These are phyloP conservation scores for Stagonosporopsis rhizophila DNA, from an alignment of 2,329 filamentous ascomycete species.

Conservation along the genomic window DNA sequence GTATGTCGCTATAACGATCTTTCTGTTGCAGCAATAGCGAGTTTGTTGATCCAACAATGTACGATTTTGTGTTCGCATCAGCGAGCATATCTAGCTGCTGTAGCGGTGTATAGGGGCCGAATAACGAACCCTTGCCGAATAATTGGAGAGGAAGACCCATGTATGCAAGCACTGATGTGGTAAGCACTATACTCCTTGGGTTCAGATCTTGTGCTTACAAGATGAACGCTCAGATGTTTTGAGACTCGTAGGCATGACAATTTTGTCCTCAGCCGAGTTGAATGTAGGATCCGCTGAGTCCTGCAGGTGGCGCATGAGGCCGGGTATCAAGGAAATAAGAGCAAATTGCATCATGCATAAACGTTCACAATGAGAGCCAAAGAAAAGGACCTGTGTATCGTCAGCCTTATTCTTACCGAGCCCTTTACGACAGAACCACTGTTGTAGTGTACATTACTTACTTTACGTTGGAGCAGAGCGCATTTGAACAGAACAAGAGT, in stretches of 20 bases:
- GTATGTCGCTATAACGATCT: slow-evolving; percentile 93
- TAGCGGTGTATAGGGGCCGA: slow-evolving; percentile 94
- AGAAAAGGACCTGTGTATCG: slow-evolving; percentile 85
- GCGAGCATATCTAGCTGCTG: slow-evolving; percentile 95
- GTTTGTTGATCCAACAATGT: slow-evolving; percentile 96
- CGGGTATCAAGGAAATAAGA: slow-evolving; percentile 91
- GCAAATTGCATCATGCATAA: slow-evolving; percentile 99
- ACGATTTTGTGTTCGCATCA: slow-evolving; percentile 93
- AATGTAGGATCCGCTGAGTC: slow-evolving; percentile 95
- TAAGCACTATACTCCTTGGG: slow-evolving; percentile 25
- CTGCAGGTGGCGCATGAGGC: slow-evolving; percentile 87
- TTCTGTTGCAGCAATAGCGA: slow-evolving; percentile 91
- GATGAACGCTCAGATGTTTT: slow-evolving; percentile 92
- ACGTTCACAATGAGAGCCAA: slow-evolving; percentile 92
- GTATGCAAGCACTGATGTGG: slow-evolving; percentile 74
- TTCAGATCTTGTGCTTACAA: slow-evolving; percentile 49
- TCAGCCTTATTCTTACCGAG: slow-evolving; percentile 18
- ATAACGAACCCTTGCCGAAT: slow-evolving; percentile 94
- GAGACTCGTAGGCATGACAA: slow-evolving; percentile 80
- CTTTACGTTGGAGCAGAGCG: slow-evolving; percentile 92
- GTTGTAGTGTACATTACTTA: slow-evolving; percentile 47
- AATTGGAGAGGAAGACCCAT: slow-evolving; percentile 95
- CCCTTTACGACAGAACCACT: too few species aligned
- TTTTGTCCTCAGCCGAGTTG: slow-evolving; percentile 77
- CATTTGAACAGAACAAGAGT: slow-evolving; percentile 94